Evolutionary conservation across 352 stramenopile species (phyloP).

Genomic region (Lagenidium sp.): DNA sequence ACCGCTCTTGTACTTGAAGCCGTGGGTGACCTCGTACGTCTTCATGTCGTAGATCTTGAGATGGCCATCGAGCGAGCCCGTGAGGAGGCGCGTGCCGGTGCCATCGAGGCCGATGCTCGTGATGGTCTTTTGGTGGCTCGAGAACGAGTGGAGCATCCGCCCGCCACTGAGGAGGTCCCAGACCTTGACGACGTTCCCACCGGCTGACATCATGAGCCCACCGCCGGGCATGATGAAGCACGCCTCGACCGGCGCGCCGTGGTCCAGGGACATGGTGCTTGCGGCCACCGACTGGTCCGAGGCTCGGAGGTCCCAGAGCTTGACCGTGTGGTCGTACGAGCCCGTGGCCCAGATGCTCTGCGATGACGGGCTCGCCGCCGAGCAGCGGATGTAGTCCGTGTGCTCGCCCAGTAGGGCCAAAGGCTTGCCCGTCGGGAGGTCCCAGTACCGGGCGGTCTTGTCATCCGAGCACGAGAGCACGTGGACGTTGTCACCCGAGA

Average conservation of each 20-base stretch:
- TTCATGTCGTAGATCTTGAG: slow-evolving; percentile 92
- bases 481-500: slow-evolving; percentile 76
- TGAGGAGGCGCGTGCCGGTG: slow-evolving; percentile 83
- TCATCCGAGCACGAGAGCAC: slow-evolving; percentile 88
- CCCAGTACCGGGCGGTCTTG: slow-evolving; percentile 84
- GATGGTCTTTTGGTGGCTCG: slow-evolving; percentile 93
- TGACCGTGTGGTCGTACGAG: slow-evolving; percentile 91
- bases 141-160: slow-evolving; percentile 82
- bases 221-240: slow-evolving; percentile 83
- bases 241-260: slow-evolving; percentile 84
- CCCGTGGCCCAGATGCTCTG: slow-evolving; percentile 80
- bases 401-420: slow-evolving; percentile 73
- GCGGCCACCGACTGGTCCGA: slow-evolving; percentile 46
- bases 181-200: slow-evolving; percentile 87
- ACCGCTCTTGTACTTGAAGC: slow-evolving; percentile 83
- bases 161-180: slow-evolving; percentile 90
- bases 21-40: slow-evolving; percentile 86
- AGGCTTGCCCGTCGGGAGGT: slow-evolving; percentile 77
- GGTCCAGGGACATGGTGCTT: slow-evolving; percentile 56
- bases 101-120: slow-evolving; percentile 85
- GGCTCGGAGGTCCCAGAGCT: slow-evolving; percentile 88
- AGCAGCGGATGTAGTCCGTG: slow-evolving; percentile 85
- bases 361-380: slow-evolving; percentile 55
- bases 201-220: slow-evolving; percentile 74
- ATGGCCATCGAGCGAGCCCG: slow-evolving; percentile 86